phyloP scores from a whole-genome alignment of 768 basidiomycete species.

The Podaxis carcinomalis region DNA sequence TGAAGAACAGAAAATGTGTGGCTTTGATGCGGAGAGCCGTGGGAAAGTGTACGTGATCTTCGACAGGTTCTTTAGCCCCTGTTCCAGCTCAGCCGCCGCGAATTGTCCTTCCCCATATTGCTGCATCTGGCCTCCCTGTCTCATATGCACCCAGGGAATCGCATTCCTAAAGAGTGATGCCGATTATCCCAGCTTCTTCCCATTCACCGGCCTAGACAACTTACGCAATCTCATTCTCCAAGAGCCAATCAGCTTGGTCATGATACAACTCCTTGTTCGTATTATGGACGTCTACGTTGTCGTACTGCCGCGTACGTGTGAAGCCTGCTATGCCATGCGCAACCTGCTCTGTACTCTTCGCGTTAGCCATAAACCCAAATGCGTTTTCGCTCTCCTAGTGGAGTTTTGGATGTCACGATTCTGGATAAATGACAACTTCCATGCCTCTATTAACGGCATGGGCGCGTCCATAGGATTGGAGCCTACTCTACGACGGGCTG shows the following conservation, averaged over 20 bases:
- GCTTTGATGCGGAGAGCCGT: not conserved
- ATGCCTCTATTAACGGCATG: not conserved
- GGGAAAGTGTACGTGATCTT: not conserved
- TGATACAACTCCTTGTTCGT: not conserved
- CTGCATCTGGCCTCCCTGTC: not conserved
- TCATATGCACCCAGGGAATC: not conserved
- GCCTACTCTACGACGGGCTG: not conserved
- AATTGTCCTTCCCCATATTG: not conserved
- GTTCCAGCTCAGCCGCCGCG: not conserved
- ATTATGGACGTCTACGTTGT: not conserved
- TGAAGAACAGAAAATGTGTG: constrained; percentile 1
- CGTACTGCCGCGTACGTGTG: not conserved
- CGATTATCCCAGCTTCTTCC: not conserved
- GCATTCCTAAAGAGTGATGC: not conserved
- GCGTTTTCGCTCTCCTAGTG: too few relatives aligned
- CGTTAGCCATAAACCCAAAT: too few relatives aligned
- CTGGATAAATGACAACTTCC: not conserved
- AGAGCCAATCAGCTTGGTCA: not conserved
- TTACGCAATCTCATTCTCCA: not conserved
- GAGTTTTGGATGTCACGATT: not conserved
- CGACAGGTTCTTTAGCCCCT: not conserved
- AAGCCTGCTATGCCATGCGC: not conserved
- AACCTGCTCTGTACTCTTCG: not conserved
- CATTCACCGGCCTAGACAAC: too few relatives aligned
- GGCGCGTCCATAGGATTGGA: not conserved